A percentile compares a stretch with the other conserved stretches of the same genome.
Evolutionary conservation across 2,329 filamentous ascomycete genomes (phyloP).

Genomic region (Alternaria arborescens): DNA sequence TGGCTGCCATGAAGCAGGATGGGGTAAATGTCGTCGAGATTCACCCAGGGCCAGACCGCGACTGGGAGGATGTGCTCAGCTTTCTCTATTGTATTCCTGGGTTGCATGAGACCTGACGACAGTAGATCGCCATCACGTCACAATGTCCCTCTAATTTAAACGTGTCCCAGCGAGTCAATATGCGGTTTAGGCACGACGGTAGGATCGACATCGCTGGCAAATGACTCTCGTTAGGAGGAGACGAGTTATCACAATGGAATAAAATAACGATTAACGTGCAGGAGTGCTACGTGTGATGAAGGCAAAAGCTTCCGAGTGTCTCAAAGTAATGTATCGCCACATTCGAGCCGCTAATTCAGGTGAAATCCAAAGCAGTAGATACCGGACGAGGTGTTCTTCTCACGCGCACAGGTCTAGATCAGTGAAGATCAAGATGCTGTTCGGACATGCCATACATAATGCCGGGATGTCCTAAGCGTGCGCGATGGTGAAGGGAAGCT

Average conservation of each 20-base stretch:
- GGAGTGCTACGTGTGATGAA: background rate
- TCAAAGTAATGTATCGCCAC: constrained; percentile 55
- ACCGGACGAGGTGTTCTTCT: constrained; percentile 59
- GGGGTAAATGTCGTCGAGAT: background rate
- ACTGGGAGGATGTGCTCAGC: background rate
- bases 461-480: constrained; percentile 45
- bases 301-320: background rate
- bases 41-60: background rate
- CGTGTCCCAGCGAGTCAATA: background rate
- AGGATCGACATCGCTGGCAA: background rate
- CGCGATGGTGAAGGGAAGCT: constrained; percentile 43
- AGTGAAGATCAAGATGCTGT: constrained; percentile 56
- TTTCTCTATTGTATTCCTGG: background rate
- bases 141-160: background rate
- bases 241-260: background rate
- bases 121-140: background rate
- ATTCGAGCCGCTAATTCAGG: constrained; percentile 62
- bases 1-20: constrained; percentile 18
- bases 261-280: background rate
- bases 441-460: constrained; percentile 44
- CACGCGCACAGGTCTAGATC: constrained; percentile 52
- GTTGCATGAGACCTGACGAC: background rate
- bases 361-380: constrained; percentile 62
- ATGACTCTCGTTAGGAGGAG: background rate
- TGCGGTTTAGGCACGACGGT: background rate